Conservation (phyloP, 768 basidiomycete species). For the Suillus luteus region DNA sequence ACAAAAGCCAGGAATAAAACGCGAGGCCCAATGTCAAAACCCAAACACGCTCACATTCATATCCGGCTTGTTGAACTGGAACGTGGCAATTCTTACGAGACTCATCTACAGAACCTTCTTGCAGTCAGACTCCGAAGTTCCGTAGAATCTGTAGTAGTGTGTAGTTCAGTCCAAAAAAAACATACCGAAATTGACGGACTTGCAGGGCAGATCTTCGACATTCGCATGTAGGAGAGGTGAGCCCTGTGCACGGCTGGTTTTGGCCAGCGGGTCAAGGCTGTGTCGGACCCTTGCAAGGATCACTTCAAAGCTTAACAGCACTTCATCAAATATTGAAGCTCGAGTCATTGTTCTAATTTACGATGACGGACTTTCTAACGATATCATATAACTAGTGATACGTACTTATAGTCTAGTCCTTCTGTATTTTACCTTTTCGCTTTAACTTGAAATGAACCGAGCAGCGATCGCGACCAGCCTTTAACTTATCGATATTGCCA, state of each 20-base stretch:
- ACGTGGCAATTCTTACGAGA: conserved; percentile 36
- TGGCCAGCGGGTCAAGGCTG: not conserved
- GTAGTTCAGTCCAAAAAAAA: not conserved
- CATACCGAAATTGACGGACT: conserved; percentile 8
- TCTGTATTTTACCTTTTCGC: conserved; percentile 7
- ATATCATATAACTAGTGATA: not conserved
- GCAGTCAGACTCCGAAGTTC: conserved; percentile 1
- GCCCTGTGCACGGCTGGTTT: not conserved
- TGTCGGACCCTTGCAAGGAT: not conserved
- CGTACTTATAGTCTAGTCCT: not conserved
- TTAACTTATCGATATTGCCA: not conserved
- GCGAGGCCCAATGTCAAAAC: conserved; percentile 22
- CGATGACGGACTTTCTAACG: not conserved
- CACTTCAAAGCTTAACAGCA: not conserved
- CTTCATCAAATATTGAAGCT: not conserved
- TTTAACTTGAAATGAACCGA: conserved; percentile 1
- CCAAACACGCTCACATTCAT: conserved; percentile 27
- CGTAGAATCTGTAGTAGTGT: not conserved
- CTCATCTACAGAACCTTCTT: conserved; percentile 13
- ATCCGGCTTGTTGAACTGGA: conserved; percentile 19
- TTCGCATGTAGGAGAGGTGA: conserved; percentile 8
- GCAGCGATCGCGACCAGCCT: not conserved
- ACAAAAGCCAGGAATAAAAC: conserved; percentile 30
- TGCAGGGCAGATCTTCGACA: conserved; percentile 5
- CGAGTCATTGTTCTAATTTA: conserved; percentile 1